These are phyloP conservation scores for Chlorencoelia australis DNA, from an alignment of 2,329 filamentous ascomycete species.

Conservation along the genomic window DNA sequence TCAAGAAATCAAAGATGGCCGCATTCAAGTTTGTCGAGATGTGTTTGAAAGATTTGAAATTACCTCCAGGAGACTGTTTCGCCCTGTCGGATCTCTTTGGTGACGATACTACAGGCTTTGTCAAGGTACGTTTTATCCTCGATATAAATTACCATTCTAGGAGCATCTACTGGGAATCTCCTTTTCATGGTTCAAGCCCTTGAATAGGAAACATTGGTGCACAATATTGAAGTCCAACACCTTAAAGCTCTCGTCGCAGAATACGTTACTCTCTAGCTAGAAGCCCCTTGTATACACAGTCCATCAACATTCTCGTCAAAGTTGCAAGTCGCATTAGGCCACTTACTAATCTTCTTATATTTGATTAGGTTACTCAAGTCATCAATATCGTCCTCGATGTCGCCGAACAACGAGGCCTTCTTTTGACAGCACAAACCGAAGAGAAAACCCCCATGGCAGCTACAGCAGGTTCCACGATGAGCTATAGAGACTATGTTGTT, in stretches of 20 bases:
- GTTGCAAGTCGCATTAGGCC: no score
- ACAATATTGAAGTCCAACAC: no score
- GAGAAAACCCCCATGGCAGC: constrained; percentile 36
- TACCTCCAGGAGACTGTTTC: constrained; percentile 76
- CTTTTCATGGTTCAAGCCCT: no score
- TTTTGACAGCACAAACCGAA: constrained; percentile 51
- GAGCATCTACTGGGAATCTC: no score
- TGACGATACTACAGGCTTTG: constrained; percentile 92
- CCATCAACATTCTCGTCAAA: no score
- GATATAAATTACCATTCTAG: no score
- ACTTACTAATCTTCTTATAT: no score
- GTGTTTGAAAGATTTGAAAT: constrained; percentile 68
- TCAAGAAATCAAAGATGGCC: constrained; percentile 74
- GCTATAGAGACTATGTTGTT: constrained; percentile 75
- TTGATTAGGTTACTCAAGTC: constrained; percentile 70
- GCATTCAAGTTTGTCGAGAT: constrained; percentile 90
- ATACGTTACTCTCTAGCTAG: no score
- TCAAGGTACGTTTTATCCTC: constrained; percentile 81
- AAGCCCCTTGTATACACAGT: no score
- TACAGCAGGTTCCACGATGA: constrained; percentile 51
- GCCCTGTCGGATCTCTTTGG: constrained; percentile 86
- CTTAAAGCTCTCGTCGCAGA: no score
- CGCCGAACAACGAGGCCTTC: constrained; percentile 65
- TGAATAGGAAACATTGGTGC: no score
- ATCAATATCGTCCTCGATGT: constrained; percentile 88